A percentile compares a stretch with the other conserved stretches of the same genome.
Evolutionary conservation across 495 filamentous ascomycete genomes (phyloP).

Genomic region (Annulohypoxylon bovei): DNA sequence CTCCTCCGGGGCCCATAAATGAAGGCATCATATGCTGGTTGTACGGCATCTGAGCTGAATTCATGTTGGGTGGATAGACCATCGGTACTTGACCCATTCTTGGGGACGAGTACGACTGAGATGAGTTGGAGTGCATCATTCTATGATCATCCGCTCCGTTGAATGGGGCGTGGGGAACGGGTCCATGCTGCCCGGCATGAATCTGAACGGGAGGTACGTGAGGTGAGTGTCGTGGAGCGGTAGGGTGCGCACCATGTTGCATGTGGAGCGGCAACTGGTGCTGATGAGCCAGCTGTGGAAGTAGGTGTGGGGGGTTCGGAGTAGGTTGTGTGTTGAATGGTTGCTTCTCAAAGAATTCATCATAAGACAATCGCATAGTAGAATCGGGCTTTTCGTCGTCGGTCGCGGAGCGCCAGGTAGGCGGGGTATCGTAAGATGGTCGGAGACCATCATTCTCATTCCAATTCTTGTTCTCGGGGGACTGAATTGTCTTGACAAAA

Average conservation of each 20-base stretch:
- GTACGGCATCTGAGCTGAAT: slow-evolving; percentile 72
- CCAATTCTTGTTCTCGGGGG: slow-evolving; percentile 70
- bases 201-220: slow-evolving; percentile 72
- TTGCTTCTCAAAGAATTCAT: slow-evolving; percentile 77
- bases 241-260: slow-evolving; percentile 58
- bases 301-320: slow-evolving; percentile 66
- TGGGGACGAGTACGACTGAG: slow-evolving; percentile 81
- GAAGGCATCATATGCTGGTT: slow-evolving; percentile 77
- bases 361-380: slow-evolving; percentile 68
- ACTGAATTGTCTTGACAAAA: slow-evolving; percentile 78
- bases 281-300: slow-evolving; percentile 71
- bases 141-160: slow-evolving; percentile 81
- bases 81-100: slow-evolving; percentile 74
- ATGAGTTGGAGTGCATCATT: slow-evolving; percentile 84
- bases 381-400: slow-evolving; percentile 70
- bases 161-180: slow-evolving; percentile 67
- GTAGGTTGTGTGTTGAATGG: slow-evolving; percentile 69
- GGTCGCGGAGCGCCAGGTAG: slow-evolving; percentile 75
- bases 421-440: slow-evolving; percentile 78
- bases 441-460: slow-evolving; percentile 78
- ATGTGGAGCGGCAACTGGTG: slow-evolving; percentile 80
- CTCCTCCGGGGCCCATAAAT: slow-evolving; percentile 72
- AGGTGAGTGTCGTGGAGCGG: slow-evolving; percentile 66
- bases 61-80: slow-evolving; percentile 77
- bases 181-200: slow-evolving; percentile 69